These are phyloP conservation scores for Pseudocercospora fijiensis DNA, from an alignment of 2,329 filamentous ascomycete genomes.

Conservation along the genomic window DNA sequence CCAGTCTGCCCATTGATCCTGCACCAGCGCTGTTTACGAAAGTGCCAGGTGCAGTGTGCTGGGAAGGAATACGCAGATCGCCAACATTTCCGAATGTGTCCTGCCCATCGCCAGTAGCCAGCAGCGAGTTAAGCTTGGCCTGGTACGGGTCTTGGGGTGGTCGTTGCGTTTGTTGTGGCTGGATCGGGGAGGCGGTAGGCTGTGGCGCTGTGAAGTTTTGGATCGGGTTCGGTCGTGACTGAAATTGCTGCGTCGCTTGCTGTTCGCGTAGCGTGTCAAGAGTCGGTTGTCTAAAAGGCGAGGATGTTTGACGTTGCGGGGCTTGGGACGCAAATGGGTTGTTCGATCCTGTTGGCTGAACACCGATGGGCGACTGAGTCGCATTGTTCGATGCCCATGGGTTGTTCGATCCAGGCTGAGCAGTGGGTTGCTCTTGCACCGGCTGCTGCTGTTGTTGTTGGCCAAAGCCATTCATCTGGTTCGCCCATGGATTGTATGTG, in stretches of 20 bases:
- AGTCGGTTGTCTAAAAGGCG: constrained; percentile 63
- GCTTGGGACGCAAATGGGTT: constrained; percentile 86
- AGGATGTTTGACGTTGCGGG: constrained; percentile 54
- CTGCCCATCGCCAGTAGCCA: constrained; percentile 85
- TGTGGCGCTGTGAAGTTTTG: constrained; percentile 44
- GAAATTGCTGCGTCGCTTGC: constrained; percentile 67
- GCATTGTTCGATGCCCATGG: constrained; percentile 71
- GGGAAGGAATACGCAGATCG: constrained; percentile 88
- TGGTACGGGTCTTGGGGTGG: constrained; percentile 56
- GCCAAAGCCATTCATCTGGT: constrained; percentile 56
- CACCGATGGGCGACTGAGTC: constrained; percentile 65
- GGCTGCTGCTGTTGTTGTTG: constrained; percentile 55
- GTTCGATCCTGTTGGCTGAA: constrained; percentile 91
- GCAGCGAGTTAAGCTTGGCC: constrained; percentile 78
- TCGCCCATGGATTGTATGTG: constrained; percentile 54
- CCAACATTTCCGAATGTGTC: constrained; percentile 98
- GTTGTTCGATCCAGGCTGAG: constrained; percentile 85
- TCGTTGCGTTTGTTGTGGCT: constrained; percentile 50
- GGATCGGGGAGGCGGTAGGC: constrained; percentile 43
- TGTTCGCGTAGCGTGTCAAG: constrained; percentile 79
- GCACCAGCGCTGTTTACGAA: constrained; percentile 94
- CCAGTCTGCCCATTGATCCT: constrained; percentile 66
- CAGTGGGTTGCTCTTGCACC: constrained; percentile 58
- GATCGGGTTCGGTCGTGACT: constrained; percentile 52
- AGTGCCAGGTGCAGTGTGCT: constrained; percentile 92